Percentiles rank a stretch among this genome's conserved stretches.
Evolutionary conservation across 805 yeast species (phyloP).

Genomic region (Yarrowia sp.): DNA sequence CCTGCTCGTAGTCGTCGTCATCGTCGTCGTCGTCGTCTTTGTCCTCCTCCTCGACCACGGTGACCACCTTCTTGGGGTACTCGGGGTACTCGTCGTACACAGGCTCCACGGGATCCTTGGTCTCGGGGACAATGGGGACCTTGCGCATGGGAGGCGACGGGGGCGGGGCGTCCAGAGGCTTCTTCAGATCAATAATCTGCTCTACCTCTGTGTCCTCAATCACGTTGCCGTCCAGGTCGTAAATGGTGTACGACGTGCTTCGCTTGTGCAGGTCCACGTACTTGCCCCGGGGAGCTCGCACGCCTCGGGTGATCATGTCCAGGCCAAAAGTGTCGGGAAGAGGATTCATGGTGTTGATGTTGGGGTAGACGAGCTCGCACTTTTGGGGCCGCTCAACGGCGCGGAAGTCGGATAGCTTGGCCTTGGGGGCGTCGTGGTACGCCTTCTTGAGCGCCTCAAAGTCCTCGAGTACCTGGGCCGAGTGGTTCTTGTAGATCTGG

Average conservation of each 20-base stretch:
- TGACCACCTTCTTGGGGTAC: constrained; percentile 6
- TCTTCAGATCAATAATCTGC: constrained; percentile 1
- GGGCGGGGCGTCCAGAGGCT: constrained; percentile 1
- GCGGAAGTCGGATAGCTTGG: constrained; percentile 38
- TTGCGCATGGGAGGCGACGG: constrained; percentile 3
- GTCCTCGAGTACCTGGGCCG: constrained; percentile 49
- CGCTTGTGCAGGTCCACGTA: constrained; percentile 18
- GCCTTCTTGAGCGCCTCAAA: constrained; percentile 56
- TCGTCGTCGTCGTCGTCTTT: not conserved
- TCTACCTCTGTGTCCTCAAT: constrained; percentile 9
- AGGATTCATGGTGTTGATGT: constrained; percentile 28
- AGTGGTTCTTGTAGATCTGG: constrained; percentile 46
- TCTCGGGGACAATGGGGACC: not conserved
- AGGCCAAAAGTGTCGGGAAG: constrained; percentile 23
- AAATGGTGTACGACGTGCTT: not conserved
- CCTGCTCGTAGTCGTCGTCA: not conserved
- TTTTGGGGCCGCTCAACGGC: constrained; percentile 24
- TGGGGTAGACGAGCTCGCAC: constrained; percentile 24
- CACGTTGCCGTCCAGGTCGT: constrained; percentile 9
- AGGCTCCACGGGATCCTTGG: constrained; percentile 16
- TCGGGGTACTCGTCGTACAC: constrained; percentile 23
- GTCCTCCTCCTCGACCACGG: not conserved
- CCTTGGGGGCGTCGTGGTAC: constrained; percentile 54
- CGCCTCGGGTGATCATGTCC: constrained; percentile 12
- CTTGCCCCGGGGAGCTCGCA: constrained; percentile 17